Evolutionary conservation across 257 asterid species (phyloP).

Genomic region (Echium plantagineum): DNA sequence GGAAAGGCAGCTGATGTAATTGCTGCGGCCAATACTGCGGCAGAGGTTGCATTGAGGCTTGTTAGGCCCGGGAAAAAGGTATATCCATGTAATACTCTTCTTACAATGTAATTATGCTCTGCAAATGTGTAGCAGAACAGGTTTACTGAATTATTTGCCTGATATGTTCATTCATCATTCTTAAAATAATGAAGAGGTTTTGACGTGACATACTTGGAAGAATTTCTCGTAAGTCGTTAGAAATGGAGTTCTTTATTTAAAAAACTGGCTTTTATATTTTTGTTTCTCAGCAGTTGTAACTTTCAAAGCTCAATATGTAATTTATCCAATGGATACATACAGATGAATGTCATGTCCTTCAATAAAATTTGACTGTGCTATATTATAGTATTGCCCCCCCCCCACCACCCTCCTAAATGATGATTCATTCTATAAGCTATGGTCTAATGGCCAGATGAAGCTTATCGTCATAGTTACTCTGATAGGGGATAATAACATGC

Average conservation of each 20-base stretch:
- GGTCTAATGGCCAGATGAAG: constrained; percentile 25
- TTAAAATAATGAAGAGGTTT: too few species aligned
- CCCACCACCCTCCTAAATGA: too few species aligned
- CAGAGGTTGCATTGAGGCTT: constrained; percentile 80
- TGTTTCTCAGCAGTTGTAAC: neutral
- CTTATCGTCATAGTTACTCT: constrained; percentile 40
- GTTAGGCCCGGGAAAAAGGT: constrained; percentile 78
- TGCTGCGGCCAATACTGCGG: constrained; percentile 83
- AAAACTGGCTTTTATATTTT: too few species aligned
- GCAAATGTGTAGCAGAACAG: too few species aligned
- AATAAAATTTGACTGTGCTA: too few species aligned
- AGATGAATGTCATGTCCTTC: too few species aligned
- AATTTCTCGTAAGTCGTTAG: too few species aligned
- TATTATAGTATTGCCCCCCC: neutral
- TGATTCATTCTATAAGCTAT: constrained; percentile 25
- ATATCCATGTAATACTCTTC: neutral
- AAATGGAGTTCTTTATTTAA: too few species aligned
- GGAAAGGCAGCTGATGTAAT: constrained; percentile 83
- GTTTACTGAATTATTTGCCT: too few species aligned
- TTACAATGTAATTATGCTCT: neutral
- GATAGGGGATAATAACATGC: constrained; percentile 22
- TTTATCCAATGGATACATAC: too few species aligned
- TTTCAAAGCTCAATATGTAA: neutral
- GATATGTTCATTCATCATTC: too few species aligned
- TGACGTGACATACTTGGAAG: too few species aligned